Conservation (phyloP, 2,329 filamentous ascomycete genomes). For the Dichotomopilus funicola region DNA sequence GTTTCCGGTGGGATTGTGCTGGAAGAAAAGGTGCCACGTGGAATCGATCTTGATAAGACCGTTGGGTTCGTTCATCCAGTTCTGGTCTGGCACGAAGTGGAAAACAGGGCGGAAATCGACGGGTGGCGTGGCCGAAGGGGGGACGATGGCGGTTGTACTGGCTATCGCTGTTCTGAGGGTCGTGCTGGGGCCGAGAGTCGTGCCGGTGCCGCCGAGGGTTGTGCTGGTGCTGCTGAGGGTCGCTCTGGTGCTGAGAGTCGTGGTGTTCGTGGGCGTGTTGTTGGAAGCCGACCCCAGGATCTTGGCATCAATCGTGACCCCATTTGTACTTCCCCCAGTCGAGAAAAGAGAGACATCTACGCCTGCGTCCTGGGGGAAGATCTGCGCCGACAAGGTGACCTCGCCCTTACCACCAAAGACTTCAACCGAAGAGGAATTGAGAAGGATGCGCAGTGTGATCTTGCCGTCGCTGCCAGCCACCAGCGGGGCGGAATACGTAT, state of each 20-base stretch:
- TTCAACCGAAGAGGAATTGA: slow-evolving; percentile 4
- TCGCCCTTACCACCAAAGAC: slow-evolving; percentile 3
- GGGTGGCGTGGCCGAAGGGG: not conserved
- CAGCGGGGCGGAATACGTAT: not conserved
- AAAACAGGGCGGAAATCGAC: slow-evolving; percentile 5
- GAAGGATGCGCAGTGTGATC: slow-evolving; percentile 1
- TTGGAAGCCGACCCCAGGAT: not conserved
- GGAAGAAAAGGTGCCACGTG: slow-evolving; percentile 3
- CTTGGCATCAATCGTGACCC: slow-evolving; percentile 2
- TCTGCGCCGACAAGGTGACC: slow-evolving; percentile 6
- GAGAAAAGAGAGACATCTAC: not conserved
- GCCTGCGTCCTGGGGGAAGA: slow-evolving; percentile 2
- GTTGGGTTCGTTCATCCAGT: slow-evolving; percentile 8
- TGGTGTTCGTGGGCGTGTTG: not conserved
- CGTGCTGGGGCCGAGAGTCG: not conserved
- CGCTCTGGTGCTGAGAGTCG: not conserved
- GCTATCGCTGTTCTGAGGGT: not conserved
- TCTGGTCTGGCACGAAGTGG: slow-evolving; percentile 5
- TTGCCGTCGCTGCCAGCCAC: not conserved
- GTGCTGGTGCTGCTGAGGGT: not conserved
- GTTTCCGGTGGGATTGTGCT: slow-evolving; percentile 2
- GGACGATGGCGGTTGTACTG: not conserved
- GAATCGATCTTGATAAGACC: slow-evolving; percentile 4
- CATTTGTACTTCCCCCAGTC: slow-evolving; percentile 2
- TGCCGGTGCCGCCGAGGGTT: not conserved